These are phyloP conservation scores for Microdochium bolleyi DNA, from an alignment of 2,329 filamentous ascomycete species.

Conservation along the genomic window DNA sequence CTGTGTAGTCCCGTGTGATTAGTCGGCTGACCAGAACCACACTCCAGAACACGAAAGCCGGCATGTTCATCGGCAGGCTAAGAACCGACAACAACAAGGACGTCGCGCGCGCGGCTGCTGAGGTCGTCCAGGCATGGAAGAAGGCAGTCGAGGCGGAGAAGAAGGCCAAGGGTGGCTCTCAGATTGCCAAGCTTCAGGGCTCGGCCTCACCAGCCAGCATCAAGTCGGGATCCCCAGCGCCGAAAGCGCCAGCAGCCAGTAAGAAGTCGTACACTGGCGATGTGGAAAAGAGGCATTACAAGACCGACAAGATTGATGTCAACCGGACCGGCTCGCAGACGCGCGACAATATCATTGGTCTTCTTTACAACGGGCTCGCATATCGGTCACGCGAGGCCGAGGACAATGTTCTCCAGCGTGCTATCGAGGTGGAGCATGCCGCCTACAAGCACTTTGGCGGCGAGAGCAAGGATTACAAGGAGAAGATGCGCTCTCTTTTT, in stretches of 20 bases:
- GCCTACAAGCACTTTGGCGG: slow-evolving; percentile 63
- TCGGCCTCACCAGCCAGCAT: slow-evolving; percentile 40
- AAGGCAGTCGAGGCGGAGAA: slow-evolving; percentile 64
- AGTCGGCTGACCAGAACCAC: slow-evolving; percentile 2
- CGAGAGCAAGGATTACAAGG: slow-evolving; percentile 69
- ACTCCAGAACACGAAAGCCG: slow-evolving; percentile 71
- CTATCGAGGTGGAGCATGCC: slow-evolving; percentile 76
- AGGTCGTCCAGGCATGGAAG: slow-evolving; percentile 85
- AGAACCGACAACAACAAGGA: slow-evolving; percentile 72
- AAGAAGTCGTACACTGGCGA: slow-evolving; percentile 49
- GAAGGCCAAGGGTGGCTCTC: slow-evolving; percentile 33
- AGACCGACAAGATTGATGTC: slow-evolving; percentile 71
- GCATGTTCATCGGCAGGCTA: slow-evolving; percentile 79
- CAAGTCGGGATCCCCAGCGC: slow-evolving; percentile 23
- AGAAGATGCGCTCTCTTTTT: slow-evolving; percentile 86
- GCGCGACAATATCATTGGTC: slow-evolving; percentile 79
- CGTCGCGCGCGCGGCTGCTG: slow-evolving; percentile 67
- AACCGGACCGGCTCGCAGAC: slow-evolving; percentile 65
- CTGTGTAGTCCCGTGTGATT: slow-evolving; percentile 1
- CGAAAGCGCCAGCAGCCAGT: slow-evolving; percentile 43
- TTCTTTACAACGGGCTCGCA: slow-evolving; percentile 87
- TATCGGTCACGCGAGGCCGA: slow-evolving; percentile 63
- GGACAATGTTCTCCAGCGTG: slow-evolving; percentile 62
- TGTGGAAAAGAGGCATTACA: slow-evolving; percentile 73
- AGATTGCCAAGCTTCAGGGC: slow-evolving; percentile 38